Percentiles rank a stretch among this genome's conserved stretches.
phyloP scores from a whole-genome alignment of 805 yeast genomes.

The Zygoascus biomembranicola region DNA sequence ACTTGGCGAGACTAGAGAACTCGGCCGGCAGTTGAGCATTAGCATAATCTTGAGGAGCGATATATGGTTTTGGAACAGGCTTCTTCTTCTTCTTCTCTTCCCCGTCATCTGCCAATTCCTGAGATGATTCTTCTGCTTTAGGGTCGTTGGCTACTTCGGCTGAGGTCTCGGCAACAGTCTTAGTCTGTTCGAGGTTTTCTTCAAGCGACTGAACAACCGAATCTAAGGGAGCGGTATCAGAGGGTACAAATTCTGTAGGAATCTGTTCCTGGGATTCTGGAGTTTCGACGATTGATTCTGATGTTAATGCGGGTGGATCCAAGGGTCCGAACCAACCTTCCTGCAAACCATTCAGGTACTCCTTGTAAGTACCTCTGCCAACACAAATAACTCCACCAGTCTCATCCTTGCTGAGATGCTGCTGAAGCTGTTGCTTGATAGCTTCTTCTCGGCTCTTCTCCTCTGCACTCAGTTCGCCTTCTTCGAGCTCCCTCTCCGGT shows the following conservation, averaged over 20 bases:
- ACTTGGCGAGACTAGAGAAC: slow-evolving; percentile 32
- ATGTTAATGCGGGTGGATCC: slow-evolving; percentile 37
- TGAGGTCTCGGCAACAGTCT: slow-evolving; percentile 14
- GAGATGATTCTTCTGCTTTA: slow-evolving; percentile 5
- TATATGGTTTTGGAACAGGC: slow-evolving; percentile 57
- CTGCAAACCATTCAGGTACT: slow-evolving; percentile 81
- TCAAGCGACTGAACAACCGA: neutral
- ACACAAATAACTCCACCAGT: slow-evolving; percentile 84
- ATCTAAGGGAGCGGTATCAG: slow-evolving; percentile 9
- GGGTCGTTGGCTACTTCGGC: slow-evolving; percentile 1
- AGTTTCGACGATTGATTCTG: slow-evolving; percentile 4
- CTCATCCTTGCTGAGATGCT: slow-evolving; percentile 33
- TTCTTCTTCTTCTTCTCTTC: slow-evolving; percentile 27
- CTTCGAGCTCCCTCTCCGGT: slow-evolving; percentile 3
- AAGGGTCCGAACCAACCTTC: slow-evolving; percentile 94
- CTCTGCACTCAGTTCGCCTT: neutral
- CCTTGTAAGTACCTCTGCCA: slow-evolving; percentile 95
- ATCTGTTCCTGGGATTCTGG: neutral
- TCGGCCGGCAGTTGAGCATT: slow-evolving; percentile 53
- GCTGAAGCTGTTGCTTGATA: slow-evolving; percentile 25
- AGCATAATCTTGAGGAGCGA: slow-evolving; percentile 49
- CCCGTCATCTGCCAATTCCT: slow-evolving; percentile 13
- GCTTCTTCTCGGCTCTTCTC: slow-evolving; percentile 13
- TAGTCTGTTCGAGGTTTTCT: slow-evolving; percentile 3
- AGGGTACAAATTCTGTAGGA: slow-evolving; percentile 6